These are phyloP conservation scores for Trichophyton mentagrophytes DNA, from an alignment of 2,329 filamentous ascomycete genomes.

Conservation along the genomic window DNA sequence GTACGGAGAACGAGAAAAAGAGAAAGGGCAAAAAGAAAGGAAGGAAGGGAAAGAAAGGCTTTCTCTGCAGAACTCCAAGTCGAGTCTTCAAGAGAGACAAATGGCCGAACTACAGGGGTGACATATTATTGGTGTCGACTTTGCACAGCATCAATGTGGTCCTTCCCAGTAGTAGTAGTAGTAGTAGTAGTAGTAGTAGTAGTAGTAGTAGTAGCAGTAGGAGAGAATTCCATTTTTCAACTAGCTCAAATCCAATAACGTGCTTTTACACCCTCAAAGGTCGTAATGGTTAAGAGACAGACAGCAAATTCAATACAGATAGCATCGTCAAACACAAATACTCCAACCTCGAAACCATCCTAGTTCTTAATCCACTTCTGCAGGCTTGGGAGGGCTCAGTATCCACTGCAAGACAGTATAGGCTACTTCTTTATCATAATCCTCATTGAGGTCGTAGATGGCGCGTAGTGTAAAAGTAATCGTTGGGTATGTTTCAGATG, in stretches of 20 bases:
- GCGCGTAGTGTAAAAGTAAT: conserved; percentile 10
- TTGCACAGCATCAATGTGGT: too few species aligned
- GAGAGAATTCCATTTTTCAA: too few species aligned
- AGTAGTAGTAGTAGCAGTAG: too few species aligned
- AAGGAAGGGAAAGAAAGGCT: too few species aligned
- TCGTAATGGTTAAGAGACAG: not conserved
- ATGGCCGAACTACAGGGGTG: too few species aligned
- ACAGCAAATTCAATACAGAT: not conserved
- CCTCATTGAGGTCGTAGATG: conserved; percentile 6
- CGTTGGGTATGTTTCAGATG: conserved; percentile 7
- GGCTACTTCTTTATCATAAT: conserved; percentile 7
- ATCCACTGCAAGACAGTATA: conserved; percentile 12
- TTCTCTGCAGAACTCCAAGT: too few species aligned
- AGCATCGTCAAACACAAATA: not conserved
- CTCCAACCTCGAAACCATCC: not conserved
- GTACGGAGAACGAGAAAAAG: too few species aligned
- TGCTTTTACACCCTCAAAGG: not conserved
- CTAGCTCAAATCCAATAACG: not conserved
- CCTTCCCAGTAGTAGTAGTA: too few species aligned
- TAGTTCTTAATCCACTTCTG: not conserved
- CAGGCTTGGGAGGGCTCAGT: conserved; percentile 9
- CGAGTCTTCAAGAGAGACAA: too few species aligned
- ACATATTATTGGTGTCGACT: too few species aligned
- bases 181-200: too few species aligned
- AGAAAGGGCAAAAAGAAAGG: too few species aligned